Evolutionary conservation across 805 yeast genomes (phyloP).

Genomic region (Starmerella roubikii): DNA sequence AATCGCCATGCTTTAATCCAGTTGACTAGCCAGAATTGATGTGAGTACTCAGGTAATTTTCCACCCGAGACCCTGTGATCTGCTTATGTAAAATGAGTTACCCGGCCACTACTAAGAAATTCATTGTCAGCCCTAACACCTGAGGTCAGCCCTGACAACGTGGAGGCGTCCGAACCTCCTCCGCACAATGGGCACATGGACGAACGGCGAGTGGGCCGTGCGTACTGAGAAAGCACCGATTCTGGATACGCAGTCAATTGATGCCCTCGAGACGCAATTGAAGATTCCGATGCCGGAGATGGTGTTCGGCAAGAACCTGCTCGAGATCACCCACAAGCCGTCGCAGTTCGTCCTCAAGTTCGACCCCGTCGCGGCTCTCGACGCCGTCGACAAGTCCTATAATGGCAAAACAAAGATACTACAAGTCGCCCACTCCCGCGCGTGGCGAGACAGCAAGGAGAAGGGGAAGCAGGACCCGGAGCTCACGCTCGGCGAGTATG

Average conservation of each 20-base stretch:
- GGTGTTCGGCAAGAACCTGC: slow-evolving; percentile 80
- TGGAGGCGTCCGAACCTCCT: too few species aligned
- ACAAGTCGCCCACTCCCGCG: slow-evolving; percentile 73
- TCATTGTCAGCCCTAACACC: too few species aligned
- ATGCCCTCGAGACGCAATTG: slow-evolving; percentile 43
- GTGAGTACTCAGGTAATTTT: too few species aligned
- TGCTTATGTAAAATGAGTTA: too few species aligned
- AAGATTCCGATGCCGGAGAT: slow-evolving; percentile 88
- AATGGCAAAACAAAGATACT: slow-evolving; percentile 35
- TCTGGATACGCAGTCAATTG: slow-evolving; percentile 58
- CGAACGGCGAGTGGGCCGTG: slow-evolving; percentile 45
- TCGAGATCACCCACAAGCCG: slow-evolving; percentile 35
- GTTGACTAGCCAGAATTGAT: too few species aligned
- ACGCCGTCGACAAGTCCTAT: slow-evolving; percentile 37
- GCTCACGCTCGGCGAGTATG: slow-evolving; percentile 18
- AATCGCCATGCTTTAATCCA: slow-evolving; percentile 52
- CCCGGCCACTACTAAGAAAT: too few species aligned
- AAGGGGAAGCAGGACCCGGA: slow-evolving; percentile 9
- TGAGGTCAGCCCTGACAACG: too few species aligned
- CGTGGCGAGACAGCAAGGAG: slow-evolving; percentile 42
- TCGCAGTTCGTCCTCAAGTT: slow-evolving; percentile 42
- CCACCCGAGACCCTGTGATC: too few species aligned
- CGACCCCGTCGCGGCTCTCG: slow-evolving; percentile 65
- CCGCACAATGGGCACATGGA: slow-evolving; percentile 13
- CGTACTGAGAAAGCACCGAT: slow-evolving; percentile 65